A percentile compares a stretch with the other conserved stretches of the same genome.
Conservation (phyloP, 345 rosid species). For the Brassica rapa region DNA sequence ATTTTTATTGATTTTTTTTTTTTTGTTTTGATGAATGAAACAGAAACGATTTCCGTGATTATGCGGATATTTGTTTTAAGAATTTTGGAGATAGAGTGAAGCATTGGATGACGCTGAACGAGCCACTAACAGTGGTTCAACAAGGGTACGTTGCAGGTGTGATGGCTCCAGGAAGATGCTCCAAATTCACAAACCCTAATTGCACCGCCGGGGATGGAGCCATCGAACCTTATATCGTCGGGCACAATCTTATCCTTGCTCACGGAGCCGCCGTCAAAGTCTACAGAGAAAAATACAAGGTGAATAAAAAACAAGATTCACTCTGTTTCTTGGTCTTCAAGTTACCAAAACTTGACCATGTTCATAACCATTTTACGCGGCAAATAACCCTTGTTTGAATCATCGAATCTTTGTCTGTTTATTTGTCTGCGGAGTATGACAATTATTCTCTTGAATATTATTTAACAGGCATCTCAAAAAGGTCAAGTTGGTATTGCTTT, state of each 20-base stretch:
- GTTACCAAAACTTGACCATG: not conserved
- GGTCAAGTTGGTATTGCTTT: not conserved
- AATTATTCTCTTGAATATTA: not conserved
- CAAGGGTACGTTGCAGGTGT: not conserved
- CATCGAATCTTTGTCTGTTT: not conserved
- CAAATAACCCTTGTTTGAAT: not conserved
- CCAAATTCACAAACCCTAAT: not conserved
- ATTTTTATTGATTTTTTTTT: not conserved
- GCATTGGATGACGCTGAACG: not conserved
- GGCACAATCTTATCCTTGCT: not conserved
- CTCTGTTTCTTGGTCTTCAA: not conserved
- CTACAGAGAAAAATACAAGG: not conserved
- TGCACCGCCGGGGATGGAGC: not conserved
- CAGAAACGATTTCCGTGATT: not conserved
- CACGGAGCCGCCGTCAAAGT: not conserved
- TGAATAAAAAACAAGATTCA: not conserved
- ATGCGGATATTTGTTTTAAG: not conserved
- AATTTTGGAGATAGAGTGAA: not conserved
- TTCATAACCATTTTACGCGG: not conserved
- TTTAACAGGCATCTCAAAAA: not conserved
- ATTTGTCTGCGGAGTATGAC: not conserved
- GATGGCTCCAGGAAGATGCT: not conserved
- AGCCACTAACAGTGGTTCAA: not conserved
- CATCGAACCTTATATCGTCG: not conserved
- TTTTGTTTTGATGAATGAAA: not conserved